phyloP scores from a whole-genome alignment of 2,329 filamentous ascomycete species.

The Aspergillus tubingensis region DNA sequence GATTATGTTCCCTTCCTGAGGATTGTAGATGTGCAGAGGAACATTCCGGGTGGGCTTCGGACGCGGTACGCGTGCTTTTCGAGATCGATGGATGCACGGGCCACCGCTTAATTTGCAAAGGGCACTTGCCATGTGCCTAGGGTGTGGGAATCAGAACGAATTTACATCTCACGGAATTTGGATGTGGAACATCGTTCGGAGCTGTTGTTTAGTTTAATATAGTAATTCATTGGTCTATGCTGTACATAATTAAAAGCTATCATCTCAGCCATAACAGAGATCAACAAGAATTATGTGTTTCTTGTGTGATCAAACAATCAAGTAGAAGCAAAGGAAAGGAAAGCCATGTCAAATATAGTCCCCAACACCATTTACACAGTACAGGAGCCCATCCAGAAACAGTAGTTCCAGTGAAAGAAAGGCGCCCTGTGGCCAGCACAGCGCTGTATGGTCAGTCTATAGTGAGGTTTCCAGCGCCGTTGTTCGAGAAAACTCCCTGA shows the following conservation, averaged over 20 bases:
- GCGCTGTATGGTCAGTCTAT: constrained; percentile 1
- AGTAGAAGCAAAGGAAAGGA: background rate
- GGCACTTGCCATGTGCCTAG: background rate
- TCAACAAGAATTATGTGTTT: constrained; percentile 2
- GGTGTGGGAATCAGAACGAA: background rate
- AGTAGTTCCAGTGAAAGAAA: constrained; percentile 10
- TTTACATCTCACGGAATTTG: no score
- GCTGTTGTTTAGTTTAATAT: background rate
- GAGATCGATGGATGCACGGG: constrained; percentile 28
- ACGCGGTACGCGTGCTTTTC: constrained; percentile 24
- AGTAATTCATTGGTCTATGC: background rate
- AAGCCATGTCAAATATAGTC: background rate
- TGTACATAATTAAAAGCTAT: constrained; percentile 4
- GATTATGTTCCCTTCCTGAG: background rate
- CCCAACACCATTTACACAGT: constrained; percentile 15
- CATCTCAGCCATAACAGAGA: constrained; percentile 3
- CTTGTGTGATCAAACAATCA: background rate
- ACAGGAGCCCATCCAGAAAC: constrained; percentile 12
- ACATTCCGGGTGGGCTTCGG: background rate
- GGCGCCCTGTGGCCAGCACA: constrained; percentile 25
- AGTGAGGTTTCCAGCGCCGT: background rate
- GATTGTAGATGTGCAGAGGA: background rate
- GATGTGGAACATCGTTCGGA: no score
- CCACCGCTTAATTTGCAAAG: constrained; percentile 32
- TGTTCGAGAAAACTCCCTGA: background rate